Base-by-base conservation (phyloP, 768 basidiomycete genomes). In the Psilocybe tampanensis region DNA sequence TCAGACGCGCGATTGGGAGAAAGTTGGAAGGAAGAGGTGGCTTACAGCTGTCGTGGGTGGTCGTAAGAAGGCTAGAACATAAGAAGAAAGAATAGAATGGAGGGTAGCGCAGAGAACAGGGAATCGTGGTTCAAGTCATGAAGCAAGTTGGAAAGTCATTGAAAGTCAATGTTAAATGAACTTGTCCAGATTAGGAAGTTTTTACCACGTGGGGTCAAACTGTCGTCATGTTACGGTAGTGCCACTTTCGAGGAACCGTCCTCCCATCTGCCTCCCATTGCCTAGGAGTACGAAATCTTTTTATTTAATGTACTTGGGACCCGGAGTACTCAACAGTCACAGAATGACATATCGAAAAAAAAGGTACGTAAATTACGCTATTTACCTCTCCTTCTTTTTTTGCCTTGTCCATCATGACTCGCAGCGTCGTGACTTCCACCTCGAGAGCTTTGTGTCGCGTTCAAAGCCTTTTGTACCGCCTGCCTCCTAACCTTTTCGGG, bases 401-500 rank as follows among this genome's bases (percentile, higher is more conserved):
- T 33, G 9, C 18, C 12, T 39, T 36, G 39, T 43, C 41, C 29
- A 15, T 34, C 41, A 21, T 43, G 26, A 17, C 39, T 54, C 42
- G 33, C 45, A 42, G 11, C 8, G 34, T 22, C 33, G n/a, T 24
- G 47, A 13, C 19, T 41, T n/a, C 23, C 59, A 22, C 18, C 56
- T n/a, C 2, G 12, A 29, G 5, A 29, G 12, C 41, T 36, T 33
- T 48, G n/a, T 23, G 62, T 45, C 5, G 39, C 8, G 9, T 56
- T 51, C 21, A 78, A 56, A 0, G 77, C 79, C 65, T 76, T 82
- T 42, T 76, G 76, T 39, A 90, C 81, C 0, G 91, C 90, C 61
- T 83, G 79, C 47, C 72, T 68, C 15, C 85, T 75, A 22, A 92
- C 77, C 66, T 88, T 91, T 64, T 87, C 84, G 0, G 92, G 92